Base-by-base conservation (phyloP, 2,329 filamentous ascomycete species). In the Alternaria arbusti region DNA sequence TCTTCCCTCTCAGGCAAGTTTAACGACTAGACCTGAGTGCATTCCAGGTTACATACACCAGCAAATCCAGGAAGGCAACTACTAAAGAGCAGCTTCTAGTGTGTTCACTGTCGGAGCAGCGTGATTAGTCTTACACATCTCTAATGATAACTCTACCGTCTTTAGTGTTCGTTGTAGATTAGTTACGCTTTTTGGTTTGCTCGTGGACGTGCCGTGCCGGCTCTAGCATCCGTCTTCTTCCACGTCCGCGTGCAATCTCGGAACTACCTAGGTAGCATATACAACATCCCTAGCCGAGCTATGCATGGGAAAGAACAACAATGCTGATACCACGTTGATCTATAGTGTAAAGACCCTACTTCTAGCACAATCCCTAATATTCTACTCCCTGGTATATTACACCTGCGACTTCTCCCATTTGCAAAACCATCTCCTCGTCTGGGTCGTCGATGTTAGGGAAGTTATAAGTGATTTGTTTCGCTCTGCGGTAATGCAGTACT, bases 81-180 rank as follows among this genome's bases (percentile, higher is more conserved):
- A n/a, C 2, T n/a, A 0, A 9, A 9, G 32, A 36, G 32, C 7
- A n/a, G 15, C 32, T 36, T 36, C 15, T 5, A 36, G 32, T 36
- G 8, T 36, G 32, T 36, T 36, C 2, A 36, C 15, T 36, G 8
- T n/a, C 4, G 15, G 32, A 5, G 15, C 32, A 15, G 32, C 15
- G 32, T 9, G 2, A 10, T 36, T 0, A 0, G 10, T 3, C 32
- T 36, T 36, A 36, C 4, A 0, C 0, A n/a, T n/a, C 32, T 15
- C 32, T n/a, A 1, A 9, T n/a, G 8, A 36, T 10, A 5, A n/a
- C 1, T 5, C 15, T 10, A 5, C 2, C 4, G 32, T 36, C 15
- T 36, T 36, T 36, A n/a, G 0, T n/a, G n/a, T 1, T 1, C 1
- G 32, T 4, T 3, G n/a, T 1, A 36, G 15, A n/a, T 0, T n/a